Percentiles rank a stretch among this genome's conserved stretches.
Conservation (phyloP, 441 rosid species). For the Isatis lusitanica region DNA sequence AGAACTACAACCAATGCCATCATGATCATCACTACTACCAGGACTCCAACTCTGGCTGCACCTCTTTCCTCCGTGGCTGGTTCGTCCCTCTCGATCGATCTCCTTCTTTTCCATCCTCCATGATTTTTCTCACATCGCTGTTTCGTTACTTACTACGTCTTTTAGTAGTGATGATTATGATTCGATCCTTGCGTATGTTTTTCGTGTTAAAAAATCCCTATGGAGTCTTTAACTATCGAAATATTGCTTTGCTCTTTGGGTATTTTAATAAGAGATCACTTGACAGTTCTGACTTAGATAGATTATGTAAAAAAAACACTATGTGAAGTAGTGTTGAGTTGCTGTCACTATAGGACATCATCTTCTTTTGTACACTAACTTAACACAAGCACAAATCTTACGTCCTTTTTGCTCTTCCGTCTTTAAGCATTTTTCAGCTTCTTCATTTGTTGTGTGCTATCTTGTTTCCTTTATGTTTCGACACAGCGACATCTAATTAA, state of each 20-base stretch:
- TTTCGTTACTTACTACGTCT: background rate
- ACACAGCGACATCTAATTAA: background rate
- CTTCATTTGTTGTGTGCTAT: background rate
- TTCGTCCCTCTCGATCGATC: conserved; percentile 23
- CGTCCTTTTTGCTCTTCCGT: background rate
- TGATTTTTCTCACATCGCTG: background rate
- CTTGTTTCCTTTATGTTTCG: background rate
- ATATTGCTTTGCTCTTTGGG: background rate
- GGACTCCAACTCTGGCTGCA: conserved; percentile 48
- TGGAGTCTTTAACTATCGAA: background rate
- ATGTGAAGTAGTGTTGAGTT: background rate
- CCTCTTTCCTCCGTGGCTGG: conserved; percentile 67
- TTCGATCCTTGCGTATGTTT: background rate
- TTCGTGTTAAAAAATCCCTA: background rate
- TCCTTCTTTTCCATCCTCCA: background rate
- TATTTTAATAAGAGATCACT: background rate
- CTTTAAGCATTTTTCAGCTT: background rate
- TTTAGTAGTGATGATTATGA: background rate
- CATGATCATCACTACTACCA: conserved; percentile 53
- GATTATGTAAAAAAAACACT: too few species aligned
- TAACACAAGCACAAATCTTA: background rate
- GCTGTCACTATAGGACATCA: background rate
- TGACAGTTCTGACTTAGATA: background rate
- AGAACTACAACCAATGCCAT: conserved; percentile 39
- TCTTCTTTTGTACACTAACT: background rate